Evolutionary conservation across 805 yeast species (phyloP), one percentile per base, ranked within the genome.

Genomic region (Teunomyces kruisii): DNA sequence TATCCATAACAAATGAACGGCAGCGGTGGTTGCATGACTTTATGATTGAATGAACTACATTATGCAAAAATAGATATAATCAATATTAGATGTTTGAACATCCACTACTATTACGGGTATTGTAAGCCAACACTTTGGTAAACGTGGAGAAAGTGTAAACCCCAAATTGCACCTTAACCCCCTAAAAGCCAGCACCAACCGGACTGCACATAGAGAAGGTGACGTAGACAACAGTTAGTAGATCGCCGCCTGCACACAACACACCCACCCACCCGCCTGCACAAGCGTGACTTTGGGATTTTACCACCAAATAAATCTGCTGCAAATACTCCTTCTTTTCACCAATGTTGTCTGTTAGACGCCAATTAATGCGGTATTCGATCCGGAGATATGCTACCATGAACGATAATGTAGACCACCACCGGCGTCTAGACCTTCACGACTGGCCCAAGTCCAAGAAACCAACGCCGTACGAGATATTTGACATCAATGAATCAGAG

Each of bases 381-480:
- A 16, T 35, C 13, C 28, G 38, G 15, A 35, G 17, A 7, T 35
- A 38, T 9, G 32, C 40, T 4, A 38, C 32, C 9, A 3, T 26
- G 12, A 6, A 46, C 13, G 48, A 50, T 6, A 37, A 40, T 5
- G 31, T 50, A 15, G 55, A 59, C 33, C 54, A 55, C 32, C 72
- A 67, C 43, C 40, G 55, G 14, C 51, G 55, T 22, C 50, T 51
- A 24, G 56, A 59, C 9, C 60, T 70, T 28, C 72, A 56, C 37
- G 58, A 59, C 17, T 85, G 90, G 91, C 96, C 96, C 2, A 59
- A 62, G 1, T 53, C 67, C 3, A 59, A 59, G 10, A 56, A 70
- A 26, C 90, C 95, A 0, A 65, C 84, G 0, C 96, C 96, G 0
- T 84, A 84, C 55, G 88, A 87, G 28, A 73, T 89, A 3, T 77